These are phyloP conservation scores for Backusella luteola DNA, from an alignment of 192 early-diverging fungal species.

Conservation along the genomic window DNA sequence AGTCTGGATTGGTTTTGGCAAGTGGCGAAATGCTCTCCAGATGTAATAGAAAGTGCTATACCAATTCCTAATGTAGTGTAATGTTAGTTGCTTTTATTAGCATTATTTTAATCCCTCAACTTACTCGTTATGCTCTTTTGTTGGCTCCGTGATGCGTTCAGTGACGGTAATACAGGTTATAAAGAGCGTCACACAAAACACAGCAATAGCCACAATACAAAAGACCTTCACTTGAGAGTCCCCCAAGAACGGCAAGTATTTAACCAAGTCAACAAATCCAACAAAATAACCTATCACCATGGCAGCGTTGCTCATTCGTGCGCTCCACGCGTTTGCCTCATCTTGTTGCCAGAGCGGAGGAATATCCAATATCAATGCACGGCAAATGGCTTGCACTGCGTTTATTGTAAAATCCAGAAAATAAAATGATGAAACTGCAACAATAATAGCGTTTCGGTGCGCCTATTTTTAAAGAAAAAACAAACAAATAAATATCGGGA, in stretches of 20 bases:
- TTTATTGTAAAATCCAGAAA: slow-evolving; percentile 94
- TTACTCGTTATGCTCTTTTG: slow-evolving; percentile 29
- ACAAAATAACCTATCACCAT: slow-evolving; percentile 85
- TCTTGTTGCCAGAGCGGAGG: slow-evolving; percentile 80
- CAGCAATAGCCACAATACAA: slow-evolving; percentile 67
- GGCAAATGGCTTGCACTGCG: slow-evolving; percentile 77
- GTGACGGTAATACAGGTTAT: slow-evolving; percentile 66
- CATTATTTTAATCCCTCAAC: background rate
- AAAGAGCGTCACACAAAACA: slow-evolving; percentile 54
- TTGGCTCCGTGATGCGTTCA: slow-evolving; percentile 43
- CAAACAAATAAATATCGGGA: background rate
- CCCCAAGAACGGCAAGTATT: slow-evolving; percentile 65
- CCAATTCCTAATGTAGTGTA: slow-evolving; percentile 35
- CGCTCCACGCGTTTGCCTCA: slow-evolving; percentile 79
- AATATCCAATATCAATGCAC: slow-evolving; percentile 86
- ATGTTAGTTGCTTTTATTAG: background rate
- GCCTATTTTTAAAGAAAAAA: slow-evolving; percentile 5
- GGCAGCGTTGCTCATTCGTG: slow-evolving; percentile 80
- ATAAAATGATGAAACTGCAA: slow-evolving; percentile 85
- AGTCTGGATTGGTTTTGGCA: slow-evolving; percentile 71
- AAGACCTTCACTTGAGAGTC: slow-evolving; percentile 79
- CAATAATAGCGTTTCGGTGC: slow-evolving; percentile 47
- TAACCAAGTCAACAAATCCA: slow-evolving; percentile 77
- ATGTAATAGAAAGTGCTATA: slow-evolving; percentile 47
- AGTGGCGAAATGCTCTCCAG: slow-evolving; percentile 52